Conservation (phyloP, 768 basidiomycete species). For the Cyclocybe aegerita region DNA sequence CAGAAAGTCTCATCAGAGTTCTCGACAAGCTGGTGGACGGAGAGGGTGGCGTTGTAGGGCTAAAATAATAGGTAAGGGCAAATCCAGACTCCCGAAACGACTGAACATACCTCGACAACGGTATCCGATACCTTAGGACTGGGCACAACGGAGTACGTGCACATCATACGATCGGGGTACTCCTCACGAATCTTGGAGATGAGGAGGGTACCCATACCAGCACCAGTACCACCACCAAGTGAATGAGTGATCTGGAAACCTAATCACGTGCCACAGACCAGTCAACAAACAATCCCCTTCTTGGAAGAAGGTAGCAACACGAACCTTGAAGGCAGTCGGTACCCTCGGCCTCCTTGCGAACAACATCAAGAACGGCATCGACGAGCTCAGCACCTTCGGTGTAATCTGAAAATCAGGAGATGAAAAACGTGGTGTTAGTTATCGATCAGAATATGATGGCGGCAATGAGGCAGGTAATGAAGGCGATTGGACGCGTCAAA, state of each 20-base stretch:
- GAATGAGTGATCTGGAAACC: slow-evolving; percentile 99
- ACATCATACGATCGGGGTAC: slow-evolving; percentile 99
- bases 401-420: slow-evolving; percentile 54
- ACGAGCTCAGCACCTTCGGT: slow-evolving; percentile 98
- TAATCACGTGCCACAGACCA: slow-evolving; percentile 29
- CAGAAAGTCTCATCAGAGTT: slow-evolving; percentile 99
- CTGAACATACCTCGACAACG: slow-evolving; percentile 80
- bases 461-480: slow-evolving; percentile 3
- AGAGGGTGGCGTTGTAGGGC: slow-evolving; percentile 99
- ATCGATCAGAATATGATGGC: slow-evolving; percentile 15
- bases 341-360: slow-evolving; percentile 97
- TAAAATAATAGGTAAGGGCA: slow-evolving; percentile 24
- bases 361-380: slow-evolving; percentile 96
- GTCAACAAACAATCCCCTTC: slow-evolving; percentile 2
- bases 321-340: slow-evolving; percentile 94
- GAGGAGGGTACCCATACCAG: slow-evolving; percentile 98
- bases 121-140: slow-evolving; percentile 98
- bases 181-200: slow-evolving; percentile 99
- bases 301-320: slow-evolving; percentile 17
- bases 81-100: background rate
- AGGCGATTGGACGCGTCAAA: slow-evolving; percentile 21
- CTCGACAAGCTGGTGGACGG: slow-evolving; percentile 97
- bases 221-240: slow-evolving; percentile 98
- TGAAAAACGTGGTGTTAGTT: slow-evolving; percentile 16
- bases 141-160: slow-evolving; percentile 98